Base-by-base conservation (phyloP, 2,329 filamentous ascomycete species). In the Sporothrix globosa region DNA sequence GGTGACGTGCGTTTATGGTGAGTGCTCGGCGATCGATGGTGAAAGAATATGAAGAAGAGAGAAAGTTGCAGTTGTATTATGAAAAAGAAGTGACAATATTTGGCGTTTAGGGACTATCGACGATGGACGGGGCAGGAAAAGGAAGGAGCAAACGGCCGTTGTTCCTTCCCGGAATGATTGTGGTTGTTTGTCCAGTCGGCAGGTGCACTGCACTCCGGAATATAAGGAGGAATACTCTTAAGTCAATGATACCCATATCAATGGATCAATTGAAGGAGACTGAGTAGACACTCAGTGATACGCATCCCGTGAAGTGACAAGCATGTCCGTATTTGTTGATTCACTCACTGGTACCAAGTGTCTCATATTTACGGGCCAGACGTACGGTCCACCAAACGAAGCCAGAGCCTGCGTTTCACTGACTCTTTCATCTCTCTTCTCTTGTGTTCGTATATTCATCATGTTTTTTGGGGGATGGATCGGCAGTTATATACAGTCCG, bases 401-500 rank as follows among this genome's bases (percentile, higher is more conserved):
- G 7, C 34, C 17, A n/a, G 3, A 50, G 19, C 6, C 17, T n/a
- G 17, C 14, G 5, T 50, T 19, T n/a, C 17, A 21, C 17, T n/a
- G 30, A 21, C 2, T 21, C 19, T 13, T 9, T 17, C 9, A 1
- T 41, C 6, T n/a, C 4, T 9, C 9, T 9, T 46, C 6, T 27
- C 39, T 24, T 27, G 27, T 44, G 2, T 50, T 50, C 24, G 14
- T 34, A 34, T 65, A 34, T 46, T 46, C 21, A 46, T 39, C 44
- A 50, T 24, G n/a, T 41, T 41, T 41, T 41, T 39, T 11, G 11
- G 44, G 46, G 27, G 34, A 21, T 54, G 13, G 53, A 53, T 67
- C 27, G 63, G 63, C 48, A 67, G 63, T 24, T 24, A 67, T 67
- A 41, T 67, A 67, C 63, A 53, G 48, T 67, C 19, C 10, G 19